Evolutionary conservation across 2,329 filamentous ascomycete species (phyloP), one percentile per base, ranked within the genome.

Genomic region (Fusarium nisikadoi): DNA sequence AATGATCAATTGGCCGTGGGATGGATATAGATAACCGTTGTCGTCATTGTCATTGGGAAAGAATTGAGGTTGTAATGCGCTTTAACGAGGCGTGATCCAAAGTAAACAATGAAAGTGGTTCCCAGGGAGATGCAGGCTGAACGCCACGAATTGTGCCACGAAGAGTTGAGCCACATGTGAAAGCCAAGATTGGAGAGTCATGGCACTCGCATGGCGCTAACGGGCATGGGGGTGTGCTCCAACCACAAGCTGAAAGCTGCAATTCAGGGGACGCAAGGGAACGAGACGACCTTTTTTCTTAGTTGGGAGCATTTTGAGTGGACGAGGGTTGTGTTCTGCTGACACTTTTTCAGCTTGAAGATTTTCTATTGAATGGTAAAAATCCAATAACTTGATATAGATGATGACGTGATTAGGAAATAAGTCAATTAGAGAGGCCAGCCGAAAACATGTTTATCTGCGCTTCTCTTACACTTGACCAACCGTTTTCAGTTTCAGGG

Each of bases 101-200:
- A 74, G 75, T 77, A 77, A 77, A 77, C 75, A 77, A 74, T 27
- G 67, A 57, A 45, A 59, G 47, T 60, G 71, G 75, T 77, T 77
- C 63, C 73, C 68, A 65, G 73, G 73, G 75, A 53, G 73, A 77
- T 66, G 61, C 70, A 61, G 36, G 68, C 72, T 68, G 35, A n/a
- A 50, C 58, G 65, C 69, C 64, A 71, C 62, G 14, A 36, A 10
- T 5, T 27, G 36, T 39, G 55, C 47, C 59, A 64, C 41, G 47
- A n/a, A 25, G 17, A 20, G 11, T 29, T 13, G 23, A 64, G 72
- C 71, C 74, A 72, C 64, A 63, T 8, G 27, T 50, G 7, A 42
- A 63, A 70, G 55, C 66, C 73, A 64, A 73, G 70, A 45, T 46
- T 59, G 31, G 31, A 46, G 49, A 63, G 35, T 57, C 56, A 43